Evolutionary conservation across 805 yeast species (phyloP).

Genomic region (Saturnispora sanitii): DNA sequence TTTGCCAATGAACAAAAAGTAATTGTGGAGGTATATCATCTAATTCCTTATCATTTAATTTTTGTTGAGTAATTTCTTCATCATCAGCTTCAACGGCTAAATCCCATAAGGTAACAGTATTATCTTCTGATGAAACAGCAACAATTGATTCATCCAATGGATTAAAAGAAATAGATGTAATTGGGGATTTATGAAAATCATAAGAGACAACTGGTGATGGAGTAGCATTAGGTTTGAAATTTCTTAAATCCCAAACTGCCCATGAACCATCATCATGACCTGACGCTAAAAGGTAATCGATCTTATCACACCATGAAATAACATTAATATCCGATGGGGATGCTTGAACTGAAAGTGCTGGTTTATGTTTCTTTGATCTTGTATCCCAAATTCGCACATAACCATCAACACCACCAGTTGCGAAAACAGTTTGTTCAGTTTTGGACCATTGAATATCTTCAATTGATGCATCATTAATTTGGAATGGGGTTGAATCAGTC

Average conservation of each 20-base stretch:
- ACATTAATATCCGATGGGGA: constrained; percentile 83
- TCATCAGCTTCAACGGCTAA: constrained; percentile 97
- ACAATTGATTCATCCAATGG: constrained; percentile 92
- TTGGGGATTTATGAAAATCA: constrained; percentile 87
- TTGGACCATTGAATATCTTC: constrained; percentile 97
- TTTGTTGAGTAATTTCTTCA: constrained; percentile 86
- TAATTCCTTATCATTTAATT: constrained; percentile 65
- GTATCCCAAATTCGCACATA: constrained; percentile 93
- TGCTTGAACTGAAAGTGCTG: constrained; percentile 78
- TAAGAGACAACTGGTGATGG: constrained; percentile 88
- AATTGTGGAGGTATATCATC: constrained; percentile 92
- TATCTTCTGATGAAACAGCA: constrained; percentile 94
- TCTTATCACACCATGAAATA: constrained; percentile 87
- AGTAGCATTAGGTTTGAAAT: constrained; percentile 49
- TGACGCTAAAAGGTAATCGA: constrained; percentile 79
- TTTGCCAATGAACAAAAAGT: constrained; percentile 96
- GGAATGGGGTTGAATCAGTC: constrained; percentile 77
- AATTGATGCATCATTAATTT: constrained; percentile 61
- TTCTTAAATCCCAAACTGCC: constrained; percentile 97
- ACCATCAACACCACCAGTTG: constrained; percentile 92
- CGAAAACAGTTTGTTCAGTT: constrained; percentile 85
- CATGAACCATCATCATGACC: constrained; percentile 97
- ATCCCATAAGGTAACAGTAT: constrained; percentile 96
- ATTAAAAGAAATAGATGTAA: constrained; percentile 89
- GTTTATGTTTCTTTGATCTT: constrained; percentile 82